These are phyloP conservation scores for Zoysia japonica DNA, from an alignment of 176 grass and related monocot species.

Conservation along the genomic window DNA sequence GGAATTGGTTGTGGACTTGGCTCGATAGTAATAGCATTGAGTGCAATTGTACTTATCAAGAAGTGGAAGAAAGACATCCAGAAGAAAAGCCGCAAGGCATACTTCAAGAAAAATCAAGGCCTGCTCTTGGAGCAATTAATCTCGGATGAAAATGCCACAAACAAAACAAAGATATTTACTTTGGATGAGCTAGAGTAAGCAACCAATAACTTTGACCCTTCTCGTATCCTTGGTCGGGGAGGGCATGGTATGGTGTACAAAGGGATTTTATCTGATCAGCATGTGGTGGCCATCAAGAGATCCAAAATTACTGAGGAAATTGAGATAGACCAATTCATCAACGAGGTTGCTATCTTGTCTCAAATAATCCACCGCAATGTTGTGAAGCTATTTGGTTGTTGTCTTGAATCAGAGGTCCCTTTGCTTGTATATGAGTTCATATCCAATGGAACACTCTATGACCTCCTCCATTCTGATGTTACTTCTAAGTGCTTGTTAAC, in stretches of 20 bases:
- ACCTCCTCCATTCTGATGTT: conserved; percentile 23
- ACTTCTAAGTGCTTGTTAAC: neutral
- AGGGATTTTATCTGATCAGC: conserved; percentile 35
- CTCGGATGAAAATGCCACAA: neutral
- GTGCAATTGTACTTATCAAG: neutral
- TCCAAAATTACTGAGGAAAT: conserved; percentile 39
- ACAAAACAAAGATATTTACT: conserved; percentile 49
- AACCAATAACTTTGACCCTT: conserved; percentile 46
- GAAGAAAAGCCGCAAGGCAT: neutral
- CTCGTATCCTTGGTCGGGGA: conserved; percentile 45
- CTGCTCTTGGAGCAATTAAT: conserved; percentile 34
- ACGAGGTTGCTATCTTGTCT: conserved; percentile 49
- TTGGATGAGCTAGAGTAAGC: conserved; percentile 53
- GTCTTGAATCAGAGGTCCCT: conserved; percentile 46
- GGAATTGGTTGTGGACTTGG: conserved; percentile 27
- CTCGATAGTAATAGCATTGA: neutral
- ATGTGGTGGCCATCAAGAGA: conserved; percentile 55
- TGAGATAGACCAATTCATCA: conserved; percentile 61
- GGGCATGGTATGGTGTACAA: conserved; percentile 58
- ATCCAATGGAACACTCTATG: conserved; percentile 47
- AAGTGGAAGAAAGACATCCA: conserved; percentile 42
- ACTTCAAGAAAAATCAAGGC: conserved; percentile 44
- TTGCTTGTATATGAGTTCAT: conserved; percentile 68
- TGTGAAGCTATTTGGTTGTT: conserved; percentile 56
- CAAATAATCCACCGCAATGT: conserved; percentile 58